Percentiles rank a stretch among this genome's conserved stretches.
Evolutionary conservation across 495 filamentous ascomycete genomes (phyloP).

Genomic region (Staphylotrichum longicolle): DNA sequence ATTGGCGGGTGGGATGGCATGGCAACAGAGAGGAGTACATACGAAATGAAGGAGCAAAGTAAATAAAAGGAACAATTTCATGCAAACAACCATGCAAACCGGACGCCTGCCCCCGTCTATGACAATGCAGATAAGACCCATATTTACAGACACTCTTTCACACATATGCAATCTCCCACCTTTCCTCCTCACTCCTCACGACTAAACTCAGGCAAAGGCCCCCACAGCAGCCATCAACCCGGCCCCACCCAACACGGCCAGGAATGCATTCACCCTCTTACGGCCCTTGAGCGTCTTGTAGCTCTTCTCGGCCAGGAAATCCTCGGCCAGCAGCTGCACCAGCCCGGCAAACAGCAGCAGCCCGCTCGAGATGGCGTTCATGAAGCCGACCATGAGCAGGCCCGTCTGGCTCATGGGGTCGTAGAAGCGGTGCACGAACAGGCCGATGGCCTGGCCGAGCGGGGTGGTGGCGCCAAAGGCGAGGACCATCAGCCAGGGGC

Average conservation of each 20-base stretch:
- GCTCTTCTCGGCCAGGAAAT: slow-evolving; percentile 87
- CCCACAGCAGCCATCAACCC: slow-evolving; percentile 84
- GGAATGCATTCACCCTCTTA: slow-evolving; percentile 70
- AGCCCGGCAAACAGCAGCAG: slow-evolving; percentile 87
- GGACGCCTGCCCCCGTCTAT: no score
- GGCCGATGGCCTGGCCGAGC: slow-evolving; percentile 83
- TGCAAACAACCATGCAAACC: no score
- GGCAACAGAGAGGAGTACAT: no score
- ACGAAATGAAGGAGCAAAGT: no score
- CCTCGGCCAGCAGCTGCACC: slow-evolving; percentile 88
- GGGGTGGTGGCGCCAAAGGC: slow-evolving; percentile 92
- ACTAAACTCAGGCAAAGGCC: slow-evolving; percentile 66
- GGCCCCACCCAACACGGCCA: slow-evolving; percentile 73
- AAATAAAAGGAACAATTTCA: no score
- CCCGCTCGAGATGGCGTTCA: slow-evolving; percentile 86
- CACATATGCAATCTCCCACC: background rate
- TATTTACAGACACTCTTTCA: background rate
- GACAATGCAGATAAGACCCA: background rate
- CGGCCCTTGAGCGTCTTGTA: slow-evolving; percentile 70
- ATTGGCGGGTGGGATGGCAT: no score
- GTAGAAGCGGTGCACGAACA: slow-evolving; percentile 78
- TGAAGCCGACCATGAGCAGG: slow-evolving; percentile 84
- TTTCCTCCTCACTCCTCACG: no score
- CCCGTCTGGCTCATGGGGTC: slow-evolving; percentile 79
- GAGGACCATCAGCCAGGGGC: slow-evolving; percentile 92